Conservation (phyloP, 208 protist species). For the Crithidia mellificae region DNA sequence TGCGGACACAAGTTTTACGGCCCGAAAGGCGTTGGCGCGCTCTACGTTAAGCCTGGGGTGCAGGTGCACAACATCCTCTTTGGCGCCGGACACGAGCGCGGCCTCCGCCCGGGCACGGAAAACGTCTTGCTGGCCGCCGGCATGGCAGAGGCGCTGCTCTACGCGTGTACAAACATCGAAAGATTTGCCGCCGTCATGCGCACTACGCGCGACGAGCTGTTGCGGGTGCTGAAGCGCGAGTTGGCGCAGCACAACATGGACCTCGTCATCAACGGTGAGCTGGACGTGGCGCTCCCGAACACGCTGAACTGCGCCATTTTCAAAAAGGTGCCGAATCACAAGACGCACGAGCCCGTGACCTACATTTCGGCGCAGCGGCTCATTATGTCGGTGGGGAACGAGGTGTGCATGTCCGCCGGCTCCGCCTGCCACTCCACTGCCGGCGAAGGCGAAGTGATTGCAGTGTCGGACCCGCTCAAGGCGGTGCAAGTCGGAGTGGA, state of each 20-base stretch:
- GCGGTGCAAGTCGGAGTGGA: constrained; percentile 56
- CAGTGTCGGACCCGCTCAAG: constrained; percentile 70
- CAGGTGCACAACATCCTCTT: constrained; percentile 62
- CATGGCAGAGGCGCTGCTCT: constrained; percentile 71
- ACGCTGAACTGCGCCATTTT: constrained; percentile 84
- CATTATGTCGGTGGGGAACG: constrained; percentile 60
- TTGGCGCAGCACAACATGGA: constrained; percentile 58
- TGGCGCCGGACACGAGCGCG: constrained; percentile 83
- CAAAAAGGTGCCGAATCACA: constrained; percentile 43
- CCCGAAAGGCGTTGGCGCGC: constrained; percentile 90
- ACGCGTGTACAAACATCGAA: constrained; percentile 46
- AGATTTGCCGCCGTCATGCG: constrained; percentile 49
- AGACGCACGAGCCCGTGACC: constrained; percentile 27
- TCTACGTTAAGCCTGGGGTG: constrained; percentile 74
- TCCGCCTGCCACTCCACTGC: constrained; percentile 81
- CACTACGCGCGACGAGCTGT: constrained; percentile 63
- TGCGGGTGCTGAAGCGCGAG: constrained; percentile 52
- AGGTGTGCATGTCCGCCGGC: constrained; percentile 85
- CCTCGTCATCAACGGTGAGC: constrained; percentile 72
- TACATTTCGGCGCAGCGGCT: constrained; percentile 80
- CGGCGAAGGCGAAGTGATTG: constrained; percentile 42
- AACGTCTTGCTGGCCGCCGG: constrained; percentile 78
- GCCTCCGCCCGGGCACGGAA: constrained; percentile 84
- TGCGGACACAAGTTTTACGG: constrained; percentile 98
- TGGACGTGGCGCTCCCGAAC: constrained; percentile 66